Evolutionary conservation across 1,139 yeast genomes (phyloP).

Genomic region (Candida glucosophila): DNA sequence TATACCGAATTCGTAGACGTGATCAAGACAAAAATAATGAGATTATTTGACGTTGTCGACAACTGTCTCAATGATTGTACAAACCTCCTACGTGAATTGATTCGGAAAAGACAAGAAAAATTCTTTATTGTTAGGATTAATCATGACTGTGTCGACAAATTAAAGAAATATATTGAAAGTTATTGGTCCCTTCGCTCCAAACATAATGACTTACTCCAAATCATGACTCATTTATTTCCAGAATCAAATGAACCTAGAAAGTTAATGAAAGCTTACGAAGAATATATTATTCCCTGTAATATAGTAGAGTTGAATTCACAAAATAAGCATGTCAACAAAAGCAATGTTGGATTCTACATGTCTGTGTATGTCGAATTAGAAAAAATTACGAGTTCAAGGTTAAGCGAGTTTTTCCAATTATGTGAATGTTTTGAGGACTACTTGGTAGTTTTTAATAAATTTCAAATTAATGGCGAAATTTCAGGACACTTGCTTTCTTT

Average conservation of each 20-base stretch:
- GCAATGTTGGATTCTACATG: conserved; percentile 21
- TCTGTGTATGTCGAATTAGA: conserved; percentile 15
- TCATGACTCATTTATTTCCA: conserved; percentile 20
- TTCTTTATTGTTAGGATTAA: conserved; percentile 58
- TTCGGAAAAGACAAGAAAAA: conserved; percentile 67
- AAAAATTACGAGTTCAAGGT: conserved; percentile 12
- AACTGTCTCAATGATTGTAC: conserved; percentile 27
- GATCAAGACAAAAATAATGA: conserved; percentile 9
- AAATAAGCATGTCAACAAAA: conserved; percentile 24
- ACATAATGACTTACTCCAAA: conserved; percentile 48
- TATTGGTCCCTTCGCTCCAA: conserved; percentile 40
- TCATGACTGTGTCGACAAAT: conserved; percentile 30
- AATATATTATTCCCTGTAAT: conserved; percentile 17
- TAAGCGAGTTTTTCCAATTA: conserved; percentile 18
- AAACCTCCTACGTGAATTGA: conserved; percentile 59
- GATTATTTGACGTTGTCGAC: conserved; percentile 20
- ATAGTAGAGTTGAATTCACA: conserved; percentile 27
- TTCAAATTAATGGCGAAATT: conserved; percentile 10
- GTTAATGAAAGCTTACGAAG: conserved; percentile 24
- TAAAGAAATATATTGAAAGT: conserved; percentile 40
- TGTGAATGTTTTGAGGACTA: conserved; percentile 24
- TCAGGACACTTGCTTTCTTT: conserved; percentile 14
- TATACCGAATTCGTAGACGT: conserved; percentile 14
- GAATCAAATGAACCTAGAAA: conserved; percentile 10
- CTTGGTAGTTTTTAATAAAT: conserved; percentile 18